phyloP scores from a whole-genome alignment of 2,329 filamentous ascomycete species.

The Bipolaris oryzae region DNA sequence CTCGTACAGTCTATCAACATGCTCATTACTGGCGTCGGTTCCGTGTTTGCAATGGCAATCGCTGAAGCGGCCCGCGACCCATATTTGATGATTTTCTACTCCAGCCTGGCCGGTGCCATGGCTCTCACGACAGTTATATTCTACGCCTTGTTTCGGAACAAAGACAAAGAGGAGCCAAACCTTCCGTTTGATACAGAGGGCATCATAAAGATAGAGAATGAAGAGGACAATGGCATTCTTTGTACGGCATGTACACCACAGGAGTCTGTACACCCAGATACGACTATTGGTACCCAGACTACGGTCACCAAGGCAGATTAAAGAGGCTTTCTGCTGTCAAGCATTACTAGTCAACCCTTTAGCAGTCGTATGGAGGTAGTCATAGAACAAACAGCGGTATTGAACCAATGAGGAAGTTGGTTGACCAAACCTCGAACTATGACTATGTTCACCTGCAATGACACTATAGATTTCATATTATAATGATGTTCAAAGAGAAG shows the following conservation, averaged over 20 bases:
- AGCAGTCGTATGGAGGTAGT: no score
- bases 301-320: not conserved
- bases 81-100: constrained; percentile 38
- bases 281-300: not conserved
- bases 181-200: not conserved
- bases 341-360: no score
- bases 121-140: constrained; percentile 30
- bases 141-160: constrained; percentile 32
- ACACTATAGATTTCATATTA: no score
- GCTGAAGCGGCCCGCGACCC: constrained; percentile 41
- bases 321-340: no score
- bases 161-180: constrained; percentile 14
- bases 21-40: constrained; percentile 42
- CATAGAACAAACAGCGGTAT: no score
- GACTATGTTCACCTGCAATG: no score
- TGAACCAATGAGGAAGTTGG: no score
- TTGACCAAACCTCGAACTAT: no score
- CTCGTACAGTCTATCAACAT: constrained; percentile 47
- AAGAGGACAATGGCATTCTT: not conserved
- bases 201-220: not conserved
- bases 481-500: no score
- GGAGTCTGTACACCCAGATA: not conserved
- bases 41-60: constrained; percentile 39
- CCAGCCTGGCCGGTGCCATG: constrained; percentile 31
- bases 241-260: not conserved